A percentile compares a stretch with the other conserved stretches of the same genome.
These are phyloP conservation scores for Russula foetens DNA, from an alignment of 768 basidiomycete species.

Conservation along the genomic window DNA sequence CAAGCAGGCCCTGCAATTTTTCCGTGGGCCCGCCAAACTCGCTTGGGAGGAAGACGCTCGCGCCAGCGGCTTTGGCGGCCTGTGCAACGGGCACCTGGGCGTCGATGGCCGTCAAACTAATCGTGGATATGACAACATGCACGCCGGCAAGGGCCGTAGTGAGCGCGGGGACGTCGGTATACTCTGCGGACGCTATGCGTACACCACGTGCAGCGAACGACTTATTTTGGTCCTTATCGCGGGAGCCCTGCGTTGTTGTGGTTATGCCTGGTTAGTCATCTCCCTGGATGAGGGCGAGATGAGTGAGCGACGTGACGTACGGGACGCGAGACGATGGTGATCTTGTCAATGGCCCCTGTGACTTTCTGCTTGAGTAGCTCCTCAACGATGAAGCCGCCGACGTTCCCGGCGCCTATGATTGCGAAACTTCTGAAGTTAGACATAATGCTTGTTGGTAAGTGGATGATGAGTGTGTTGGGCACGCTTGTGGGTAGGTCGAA, in stretches of 20 bases:
- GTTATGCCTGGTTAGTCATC: background rate
- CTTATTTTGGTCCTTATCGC: constrained; percentile 2
- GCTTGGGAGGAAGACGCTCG: constrained; percentile 18
- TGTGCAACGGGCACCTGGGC: constrained; percentile 13
- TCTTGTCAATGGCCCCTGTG: constrained; percentile 3
- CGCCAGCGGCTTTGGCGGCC: constrained; percentile 19
- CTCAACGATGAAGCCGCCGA: constrained; percentile 17
- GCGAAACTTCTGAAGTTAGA: constrained; percentile 15
- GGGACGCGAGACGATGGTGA: constrained; percentile 15
- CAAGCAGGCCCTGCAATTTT: background rate
- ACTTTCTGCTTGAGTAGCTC: constrained; percentile 19
- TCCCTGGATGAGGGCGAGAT: background rate
- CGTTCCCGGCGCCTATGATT: constrained; percentile 17
- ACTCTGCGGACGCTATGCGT: constrained; percentile 6
- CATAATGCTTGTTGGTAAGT: background rate
- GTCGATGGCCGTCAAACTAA: constrained; percentile 1
- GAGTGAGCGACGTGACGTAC: background rate
- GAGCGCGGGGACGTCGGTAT: constrained; percentile 9
- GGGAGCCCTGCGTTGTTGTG: background rate
- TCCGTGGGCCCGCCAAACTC: constrained; percentile 25
- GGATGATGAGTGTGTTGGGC: background rate
- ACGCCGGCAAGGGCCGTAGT: constrained; percentile 10
- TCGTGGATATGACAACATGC: constrained; percentile 18
- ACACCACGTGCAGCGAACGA: constrained; percentile 13
- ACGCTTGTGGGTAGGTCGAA: background rate